Conservation (phyloP, 495 filamentous ascomycete species). For the Penicillium simplicissimum region DNA sequence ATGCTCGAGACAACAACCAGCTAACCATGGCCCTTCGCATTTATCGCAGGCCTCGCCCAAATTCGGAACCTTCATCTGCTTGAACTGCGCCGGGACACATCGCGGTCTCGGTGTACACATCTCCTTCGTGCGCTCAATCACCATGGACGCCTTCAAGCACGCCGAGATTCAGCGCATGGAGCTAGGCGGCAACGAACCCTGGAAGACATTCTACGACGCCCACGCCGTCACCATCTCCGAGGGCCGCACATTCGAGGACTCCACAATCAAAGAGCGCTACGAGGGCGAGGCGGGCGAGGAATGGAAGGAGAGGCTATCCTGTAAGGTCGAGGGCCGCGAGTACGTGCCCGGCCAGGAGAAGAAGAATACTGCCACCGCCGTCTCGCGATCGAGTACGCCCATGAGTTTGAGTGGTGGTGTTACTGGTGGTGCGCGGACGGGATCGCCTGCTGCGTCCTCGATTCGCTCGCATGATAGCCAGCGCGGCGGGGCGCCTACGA, state of each 20-base stretch:
- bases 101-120: constrained; percentile 95
- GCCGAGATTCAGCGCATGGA: constrained; percentile 85
- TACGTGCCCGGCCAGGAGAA: constrained; percentile 68
- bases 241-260: constrained; percentile 68
- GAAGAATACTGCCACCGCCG: constrained; percentile 24
- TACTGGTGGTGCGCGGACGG: constrained; percentile 28
- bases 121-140: constrained; percentile 93
- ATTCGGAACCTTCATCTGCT: constrained; percentile 91
- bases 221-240: constrained; percentile 63
- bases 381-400: constrained; percentile 39
- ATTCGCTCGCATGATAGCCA: constrained; percentile 27
- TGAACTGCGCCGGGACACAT: constrained; percentile 93
- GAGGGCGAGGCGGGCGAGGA: constrained; percentile 87
- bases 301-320: constrained; percentile 86
- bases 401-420: constrained; percentile 22
- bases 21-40: constrained; percentile 6
- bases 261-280: constrained; percentile 78
- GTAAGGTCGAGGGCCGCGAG: constrained; percentile 80
- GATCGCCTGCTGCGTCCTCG: constrained; percentile 31
- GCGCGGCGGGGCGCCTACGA: constrained; percentile 28
- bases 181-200: constrained; percentile 80
- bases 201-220: constrained; percentile 77
- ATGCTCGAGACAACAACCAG: neutral
- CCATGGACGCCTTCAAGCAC: constrained; percentile 96
- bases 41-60: constrained; percentile 61